These are phyloP conservation scores for Candida glaebosa DNA, from an alignment of 805 yeast species.

Conservation along the genomic window DNA sequence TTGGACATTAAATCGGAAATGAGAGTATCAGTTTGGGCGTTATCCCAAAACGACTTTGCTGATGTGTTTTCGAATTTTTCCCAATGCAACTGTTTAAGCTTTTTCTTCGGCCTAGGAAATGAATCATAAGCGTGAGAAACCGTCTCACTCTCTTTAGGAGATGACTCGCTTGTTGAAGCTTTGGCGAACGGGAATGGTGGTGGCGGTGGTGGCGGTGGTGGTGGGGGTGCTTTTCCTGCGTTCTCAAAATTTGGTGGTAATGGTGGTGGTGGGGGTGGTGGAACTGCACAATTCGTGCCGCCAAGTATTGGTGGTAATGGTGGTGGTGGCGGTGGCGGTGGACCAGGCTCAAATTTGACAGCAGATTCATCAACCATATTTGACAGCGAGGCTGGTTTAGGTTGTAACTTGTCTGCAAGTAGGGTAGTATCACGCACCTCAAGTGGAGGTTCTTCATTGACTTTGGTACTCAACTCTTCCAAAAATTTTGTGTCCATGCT, in stretches of 20 bases:
- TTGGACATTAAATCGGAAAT: conserved; percentile 48
- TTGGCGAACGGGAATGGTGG: conserved; percentile 23
- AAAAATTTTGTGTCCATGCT: conserved; percentile 49
- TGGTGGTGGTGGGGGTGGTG: conserved; percentile 27
- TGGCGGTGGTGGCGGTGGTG: conserved; percentile 25
- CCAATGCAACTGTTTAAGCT: conserved; percentile 80
- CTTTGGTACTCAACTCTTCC: conserved; percentile 51
- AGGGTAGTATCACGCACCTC: conserved; percentile 16
- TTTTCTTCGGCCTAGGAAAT: conserved; percentile 55
- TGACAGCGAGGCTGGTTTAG: neutral
- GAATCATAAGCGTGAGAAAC: conserved; percentile 34
- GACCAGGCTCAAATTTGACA: conserved; percentile 17
- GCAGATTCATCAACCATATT: conserved; percentile 6
- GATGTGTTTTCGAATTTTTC: conserved; percentile 57
- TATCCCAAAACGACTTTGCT: conserved; percentile 62
- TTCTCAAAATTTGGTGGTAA: conserved; percentile 22
- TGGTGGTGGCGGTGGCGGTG: conserved; percentile 20
- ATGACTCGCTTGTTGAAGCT: conserved; percentile 2
- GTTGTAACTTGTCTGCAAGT: conserved; percentile 3
- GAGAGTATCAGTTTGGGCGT: conserved; percentile 38
- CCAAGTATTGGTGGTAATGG: conserved; percentile 15
- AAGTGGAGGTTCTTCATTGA: conserved; percentile 40
- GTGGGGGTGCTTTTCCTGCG: conserved; percentile 2
- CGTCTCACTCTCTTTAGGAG: conserved; percentile 11
- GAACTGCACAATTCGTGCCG: conserved; percentile 10